These are phyloP conservation scores for Penicillium angulare DNA, from an alignment of 495 filamentous ascomycete genomes.

Conservation along the genomic window DNA sequence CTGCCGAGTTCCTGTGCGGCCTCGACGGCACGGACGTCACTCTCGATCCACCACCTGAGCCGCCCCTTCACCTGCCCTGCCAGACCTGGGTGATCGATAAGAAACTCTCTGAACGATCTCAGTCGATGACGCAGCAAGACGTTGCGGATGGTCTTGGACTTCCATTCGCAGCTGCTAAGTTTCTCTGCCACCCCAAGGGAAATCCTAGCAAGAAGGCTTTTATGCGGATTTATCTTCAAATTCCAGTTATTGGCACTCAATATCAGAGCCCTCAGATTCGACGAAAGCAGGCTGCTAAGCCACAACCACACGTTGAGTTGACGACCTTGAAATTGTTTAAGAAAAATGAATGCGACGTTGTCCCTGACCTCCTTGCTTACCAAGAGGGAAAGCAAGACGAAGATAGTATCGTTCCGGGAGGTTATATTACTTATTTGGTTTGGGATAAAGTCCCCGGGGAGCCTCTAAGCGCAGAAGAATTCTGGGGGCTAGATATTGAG, in stretches of 20 bases:
- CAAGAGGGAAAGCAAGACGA: conserved; percentile 1
- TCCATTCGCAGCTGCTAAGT: too few species aligned
- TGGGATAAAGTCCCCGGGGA: conserved; percentile 14
- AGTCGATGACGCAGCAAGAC: too few species aligned
- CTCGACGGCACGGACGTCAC: too few species aligned
- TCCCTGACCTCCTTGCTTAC: conserved; percentile 9
- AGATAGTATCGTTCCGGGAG: conserved; percentile 6
- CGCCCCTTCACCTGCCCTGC: too few species aligned
- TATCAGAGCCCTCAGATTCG: neutral
- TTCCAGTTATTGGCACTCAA: conserved; percentile 11
- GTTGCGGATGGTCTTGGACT: too few species aligned
- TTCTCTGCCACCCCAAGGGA: conserved; percentile 3
- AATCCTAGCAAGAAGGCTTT: conserved; percentile 6
- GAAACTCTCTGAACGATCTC: too few species aligned
- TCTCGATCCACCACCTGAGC: too few species aligned
- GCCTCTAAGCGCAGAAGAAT: conserved; percentile 1
- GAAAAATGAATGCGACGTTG: neutral
- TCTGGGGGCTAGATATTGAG: conserved; percentile 9
- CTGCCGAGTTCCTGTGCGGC: too few species aligned
- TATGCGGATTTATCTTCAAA: conserved; percentile 15
- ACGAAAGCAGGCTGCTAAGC: conserved; percentile 2
- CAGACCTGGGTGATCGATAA: too few species aligned
- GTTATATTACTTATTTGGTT: conserved; percentile 5
- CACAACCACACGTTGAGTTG: neutral
- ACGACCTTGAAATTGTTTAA: conserved; percentile 1